Conservation (phyloP, 306 rosid species). For the Trichosanthes truncata region DNA sequence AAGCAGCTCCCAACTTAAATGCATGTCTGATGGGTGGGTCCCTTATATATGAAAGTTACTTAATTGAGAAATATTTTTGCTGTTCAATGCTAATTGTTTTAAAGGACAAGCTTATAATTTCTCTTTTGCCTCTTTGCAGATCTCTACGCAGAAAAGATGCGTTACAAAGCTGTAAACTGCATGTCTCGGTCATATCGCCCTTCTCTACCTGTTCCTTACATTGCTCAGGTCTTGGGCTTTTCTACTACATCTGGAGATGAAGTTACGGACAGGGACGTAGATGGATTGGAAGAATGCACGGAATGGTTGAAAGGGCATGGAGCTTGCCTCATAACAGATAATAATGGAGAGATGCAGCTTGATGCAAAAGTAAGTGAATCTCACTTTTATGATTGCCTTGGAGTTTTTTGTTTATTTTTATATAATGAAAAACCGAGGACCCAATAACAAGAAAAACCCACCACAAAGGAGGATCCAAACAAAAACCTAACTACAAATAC, state of each 20-base stretch:
- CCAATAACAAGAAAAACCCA: not conserved
- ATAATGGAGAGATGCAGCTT: constrained; percentile 54
- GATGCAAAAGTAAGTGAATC: constrained; percentile 64
- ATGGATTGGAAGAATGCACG: constrained; percentile 67
- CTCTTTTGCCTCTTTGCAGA: constrained; percentile 35
- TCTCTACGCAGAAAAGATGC: constrained; percentile 87
- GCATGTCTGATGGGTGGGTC: constrained; percentile 89
- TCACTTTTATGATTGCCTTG: not conserved
- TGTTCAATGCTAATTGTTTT: not conserved
- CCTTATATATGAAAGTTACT: not conserved
- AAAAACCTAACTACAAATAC: not conserved
- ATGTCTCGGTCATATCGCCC: constrained; percentile 98
- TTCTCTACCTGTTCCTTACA: constrained; percentile 58
- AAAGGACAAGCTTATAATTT: not conserved
- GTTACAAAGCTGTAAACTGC: constrained; percentile 81
- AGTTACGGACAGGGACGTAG: constrained; percentile 37
- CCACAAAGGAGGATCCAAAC: not conserved
- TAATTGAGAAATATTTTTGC: not conserved
- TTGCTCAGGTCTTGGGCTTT: constrained; percentile 83
- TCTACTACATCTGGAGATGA: constrained; percentile 25
- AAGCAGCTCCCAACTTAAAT: constrained; percentile 75
- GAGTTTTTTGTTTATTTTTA: not conserved
- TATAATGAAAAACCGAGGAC: not conserved
- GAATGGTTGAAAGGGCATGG: constrained; percentile 98
- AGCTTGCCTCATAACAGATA: constrained; percentile 52